Evolutionary conservation across 768 basidiomycete genomes (phyloP).

Genomic region (Agrocybe pediades): DNA sequence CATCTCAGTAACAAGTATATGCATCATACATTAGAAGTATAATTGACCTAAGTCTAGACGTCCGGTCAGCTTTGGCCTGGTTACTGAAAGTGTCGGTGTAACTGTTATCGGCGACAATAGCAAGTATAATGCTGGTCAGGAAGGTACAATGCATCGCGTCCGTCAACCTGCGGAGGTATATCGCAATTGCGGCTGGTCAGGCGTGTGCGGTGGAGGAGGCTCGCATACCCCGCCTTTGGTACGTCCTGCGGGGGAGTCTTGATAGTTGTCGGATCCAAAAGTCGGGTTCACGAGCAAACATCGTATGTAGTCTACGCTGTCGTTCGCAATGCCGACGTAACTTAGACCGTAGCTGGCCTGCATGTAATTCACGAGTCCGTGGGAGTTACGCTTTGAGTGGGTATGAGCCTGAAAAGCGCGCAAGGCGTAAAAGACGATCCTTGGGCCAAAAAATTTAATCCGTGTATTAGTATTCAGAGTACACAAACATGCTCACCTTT

Average conservation of each 20-base stretch:
- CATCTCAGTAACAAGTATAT: neutral
- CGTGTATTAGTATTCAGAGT: neutral
- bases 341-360: constrained; percentile 34
- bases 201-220: constrained; percentile 26
- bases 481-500: constrained; percentile 30
- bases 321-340: constrained; percentile 33
- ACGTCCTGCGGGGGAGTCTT: constrained; percentile 25
- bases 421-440: constrained; percentile 33
- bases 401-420: constrained; percentile 28
- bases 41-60: constrained; percentile 21
- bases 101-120: constrained; percentile 27
- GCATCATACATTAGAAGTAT: neutral
- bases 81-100: constrained; percentile 21
- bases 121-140: constrained; percentile 30
- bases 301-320: constrained; percentile 35
- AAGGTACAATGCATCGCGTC: constrained; percentile 26
- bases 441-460: constrained; percentile 5
- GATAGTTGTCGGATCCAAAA: constrained; percentile 30
- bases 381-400: constrained; percentile 17
- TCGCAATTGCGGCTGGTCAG: constrained; percentile 31
- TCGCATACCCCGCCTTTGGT: constrained; percentile 23
- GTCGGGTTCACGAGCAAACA: constrained; percentile 42
- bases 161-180: constrained; percentile 29
- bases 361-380: constrained; percentile 27
- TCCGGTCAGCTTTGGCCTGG: constrained; percentile 18